phyloP scores from a whole-genome alignment of 306 rosid genomes.

The Sesbania bispinosa region DNA sequence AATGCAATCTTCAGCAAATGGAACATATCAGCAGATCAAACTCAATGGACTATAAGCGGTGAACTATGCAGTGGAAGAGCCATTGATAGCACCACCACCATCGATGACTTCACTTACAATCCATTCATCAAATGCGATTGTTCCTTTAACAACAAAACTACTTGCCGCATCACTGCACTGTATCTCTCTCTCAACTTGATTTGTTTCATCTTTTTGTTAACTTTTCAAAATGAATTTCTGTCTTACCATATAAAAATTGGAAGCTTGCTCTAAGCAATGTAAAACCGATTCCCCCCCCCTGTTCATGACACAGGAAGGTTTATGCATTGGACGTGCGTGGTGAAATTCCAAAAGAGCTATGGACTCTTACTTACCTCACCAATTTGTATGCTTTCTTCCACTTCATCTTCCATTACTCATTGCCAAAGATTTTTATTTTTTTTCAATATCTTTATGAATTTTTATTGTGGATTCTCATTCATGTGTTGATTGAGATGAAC shows the following conservation, averaged over 20 bases:
- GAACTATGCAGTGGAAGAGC: conserved; percentile 73
- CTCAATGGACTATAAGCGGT: conserved; percentile 63
- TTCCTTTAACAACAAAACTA: conserved; percentile 27
- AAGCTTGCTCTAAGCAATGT: neutral
- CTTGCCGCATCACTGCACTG: conserved; percentile 66
- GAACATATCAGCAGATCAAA: conserved; percentile 28
- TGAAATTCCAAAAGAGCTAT: conserved; percentile 64
- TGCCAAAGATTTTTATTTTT: too few relatives aligned
- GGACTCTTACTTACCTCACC: conserved; percentile 66
- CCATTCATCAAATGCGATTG: conserved; percentile 76
- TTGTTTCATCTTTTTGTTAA: too few relatives aligned
- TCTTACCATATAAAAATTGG: neutral
- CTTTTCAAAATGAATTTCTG: neutral
- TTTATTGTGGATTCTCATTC: too few relatives aligned
- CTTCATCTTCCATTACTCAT: neutral
- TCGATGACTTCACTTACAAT: neutral
- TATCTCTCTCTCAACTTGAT: conserved; percentile 25
- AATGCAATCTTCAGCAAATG: conserved; percentile 63
- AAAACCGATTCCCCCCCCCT: neutral
- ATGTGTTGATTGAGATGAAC: neutral
- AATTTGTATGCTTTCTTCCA: conserved; percentile 52
- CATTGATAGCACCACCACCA: conserved; percentile 9
- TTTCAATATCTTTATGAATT: too few relatives aligned
- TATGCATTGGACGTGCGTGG: conserved; percentile 40
- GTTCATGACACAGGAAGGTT: conserved; percentile 51